Base-by-base conservation (phyloP, 805 yeast species). In the Yamadazyma insecticola region DNA sequence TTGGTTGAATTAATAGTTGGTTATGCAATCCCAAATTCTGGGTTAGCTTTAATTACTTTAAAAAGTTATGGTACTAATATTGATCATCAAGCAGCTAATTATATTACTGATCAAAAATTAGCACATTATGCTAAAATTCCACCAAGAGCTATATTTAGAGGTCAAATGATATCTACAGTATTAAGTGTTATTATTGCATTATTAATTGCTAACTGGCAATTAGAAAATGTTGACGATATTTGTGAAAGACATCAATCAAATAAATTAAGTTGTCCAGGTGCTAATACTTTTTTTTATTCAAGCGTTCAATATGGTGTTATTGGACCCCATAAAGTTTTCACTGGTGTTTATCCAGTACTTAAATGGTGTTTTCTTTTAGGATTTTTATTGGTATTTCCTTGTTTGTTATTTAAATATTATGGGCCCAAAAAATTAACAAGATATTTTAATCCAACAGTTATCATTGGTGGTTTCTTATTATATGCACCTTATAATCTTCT, bases 1-100 rank as follows among this genome's bases (percentile, higher is more conserved):
- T 50, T 81, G 32, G 71, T 80, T 3, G 86, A 80, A 48, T 57
- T 81, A 38, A 67, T 81, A 26, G 72, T 75, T 16, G 87, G 86
- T 2, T 79, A 76, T 50, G 67, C 79, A 37, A 60, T 74, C 9
- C 85, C 84, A 3, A 84, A 63, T 30, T 60, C 67, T 4, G 71
- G 86, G 1, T 53, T 76, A 12, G 81, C 83, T 1, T 67, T 76
- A 55, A 75, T 81, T 16, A 63, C 67, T 2, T 47, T 65, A 30
- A 65, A 65, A 36, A 55, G 65, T 21, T 65, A 48, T 45, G 71
- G 70, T 5, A 72, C 75, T 29, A 78, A 76, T 45, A 74, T 77
- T 39, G 80, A 75, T 47, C 71, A 72, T 17, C 84, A 78, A 53
- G 82, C 85, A 9, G 76, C 77, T 38, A 70, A 63, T 46, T 80